Percentiles rank a stretch among this genome's conserved stretches.
Conservation (phyloP, 202 grass and related monocot species). For the Setaria viridis region DNA sequence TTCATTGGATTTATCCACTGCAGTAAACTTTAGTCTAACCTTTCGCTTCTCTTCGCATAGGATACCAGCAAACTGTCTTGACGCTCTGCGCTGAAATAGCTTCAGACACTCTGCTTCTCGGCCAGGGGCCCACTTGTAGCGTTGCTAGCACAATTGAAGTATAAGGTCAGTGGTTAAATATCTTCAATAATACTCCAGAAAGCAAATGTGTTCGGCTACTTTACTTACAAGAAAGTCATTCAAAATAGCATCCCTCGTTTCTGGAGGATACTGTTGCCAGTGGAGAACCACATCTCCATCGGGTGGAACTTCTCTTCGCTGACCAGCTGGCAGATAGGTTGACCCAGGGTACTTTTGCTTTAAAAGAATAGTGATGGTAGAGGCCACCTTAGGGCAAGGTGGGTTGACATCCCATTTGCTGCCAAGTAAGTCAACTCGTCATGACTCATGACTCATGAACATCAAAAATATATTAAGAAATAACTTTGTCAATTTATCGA, state of each 20-base stretch:
- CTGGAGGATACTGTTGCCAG: conserved; percentile 39
- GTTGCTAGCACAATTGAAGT: conserved; percentile 40
- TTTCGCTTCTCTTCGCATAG: conserved; percentile 49
- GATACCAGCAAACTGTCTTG: conserved; percentile 42
- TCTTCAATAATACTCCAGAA: not conserved
- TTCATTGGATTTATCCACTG: conserved; percentile 18
- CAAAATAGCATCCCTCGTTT: conserved; percentile 47
- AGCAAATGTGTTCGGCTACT: not conserved
- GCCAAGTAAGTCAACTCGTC: conserved; percentile 23
- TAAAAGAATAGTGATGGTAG: conserved; percentile 49
- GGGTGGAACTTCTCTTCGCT: conserved; percentile 31
- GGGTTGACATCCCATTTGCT: conserved; percentile 55
- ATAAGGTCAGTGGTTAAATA: conserved; percentile 18
- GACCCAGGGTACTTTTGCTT: conserved; percentile 56
- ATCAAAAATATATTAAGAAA: conserved; percentile 23
- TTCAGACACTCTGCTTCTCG: conserved; percentile 49
- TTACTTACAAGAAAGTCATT: conserved; percentile 58
- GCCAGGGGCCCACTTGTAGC: conserved; percentile 53
- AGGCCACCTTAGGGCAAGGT: conserved; percentile 54
- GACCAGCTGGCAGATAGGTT: conserved; percentile 37
- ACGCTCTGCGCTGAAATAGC: conserved; percentile 45
- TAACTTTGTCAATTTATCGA: conserved; percentile 1
- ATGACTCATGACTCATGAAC: conserved; percentile 34
- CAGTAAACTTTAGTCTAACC: conserved; percentile 40
- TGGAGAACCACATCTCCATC: conserved; percentile 43